Base-by-base conservation (phyloP, 768 basidiomycete species). In the Collybia sordida region DNA sequence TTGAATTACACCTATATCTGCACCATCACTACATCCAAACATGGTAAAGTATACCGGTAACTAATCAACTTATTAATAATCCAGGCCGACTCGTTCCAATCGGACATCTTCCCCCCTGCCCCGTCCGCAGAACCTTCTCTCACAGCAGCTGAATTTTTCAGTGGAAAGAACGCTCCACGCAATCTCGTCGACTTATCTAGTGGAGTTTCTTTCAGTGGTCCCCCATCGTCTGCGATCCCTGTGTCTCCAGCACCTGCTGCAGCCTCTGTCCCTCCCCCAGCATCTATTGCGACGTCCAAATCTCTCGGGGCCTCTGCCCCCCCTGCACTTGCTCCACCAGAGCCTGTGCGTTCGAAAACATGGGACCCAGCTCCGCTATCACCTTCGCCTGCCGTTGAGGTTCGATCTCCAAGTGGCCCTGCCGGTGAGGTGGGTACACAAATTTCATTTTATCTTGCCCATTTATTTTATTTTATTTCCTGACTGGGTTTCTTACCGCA, bases 21-120 rank as follows among this genome's bases (percentile, higher is more conserved):
- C n/a, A n/a, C n/a, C n/a, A n/a, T n/a, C n/a, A n/a, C n/a, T n/a
- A n/a, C n/a, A n/a, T n/a, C n/a, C n/a, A n/a, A n/a, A n/a, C n/a
- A n/a, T n/a, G n/a, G n/a, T n/a, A n/a, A 18, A 18, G 23, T 17
- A 18, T 38, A 25, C 47, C 9, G 34, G 22, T 34, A 39, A 25
- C 43, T 37, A 24, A 47, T 40, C 27, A 27, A 31, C 31, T 12
- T 11, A 48, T 45, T 41, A 38, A 53, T 21, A 4, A 23, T 51
- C 36, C 64, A 93, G 90, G 81, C 94, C 31, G 94, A 98, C 50
- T 84, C 86, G 4, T 98, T 98, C 90, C 96, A 98, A 68, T 86
- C 93, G 12, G 96, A 98, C 67, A 96, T 98, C 66, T 98, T 83
- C 78, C 96, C 97, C 4, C 90, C 92, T 7, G 96, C 93, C 0